A percentile compares a stretch with the other conserved stretches of the same genome.
phyloP scores from a whole-genome alignment of 176 grass and related monocot genomes.

The Triticum monococcum region DNA sequence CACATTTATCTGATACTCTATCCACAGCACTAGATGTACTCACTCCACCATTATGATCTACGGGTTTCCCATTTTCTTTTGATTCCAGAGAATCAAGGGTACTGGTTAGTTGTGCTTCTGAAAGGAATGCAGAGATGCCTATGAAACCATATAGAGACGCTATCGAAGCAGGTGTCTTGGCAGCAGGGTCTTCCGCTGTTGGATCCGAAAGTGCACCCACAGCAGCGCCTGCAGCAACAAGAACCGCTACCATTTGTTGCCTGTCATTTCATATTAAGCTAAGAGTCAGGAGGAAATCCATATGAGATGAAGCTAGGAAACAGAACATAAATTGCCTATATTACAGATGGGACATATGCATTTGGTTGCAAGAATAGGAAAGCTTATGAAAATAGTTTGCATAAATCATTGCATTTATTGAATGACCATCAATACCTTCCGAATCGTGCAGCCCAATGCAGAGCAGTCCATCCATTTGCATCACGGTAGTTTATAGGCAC shows the following conservation, averaged over 20 bases:
- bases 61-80: constrained; percentile 28
- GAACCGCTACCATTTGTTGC: constrained; percentile 64
- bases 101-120: constrained; percentile 68
- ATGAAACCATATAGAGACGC: constrained; percentile 66
- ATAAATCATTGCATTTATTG: not conserved
- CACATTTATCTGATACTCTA: constrained; percentile 59
- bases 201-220: constrained; percentile 71
- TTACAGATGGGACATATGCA: not conserved
- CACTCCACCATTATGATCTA: constrained; percentile 11
- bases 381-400: not conserved
- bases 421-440: constrained; percentile 56
- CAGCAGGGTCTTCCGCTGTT: constrained; percentile 57
- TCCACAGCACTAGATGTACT: constrained; percentile 29
- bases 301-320: constrained; percentile 3
- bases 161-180: constrained; percentile 65
- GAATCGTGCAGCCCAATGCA: constrained; percentile 93
- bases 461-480: constrained; percentile 83
- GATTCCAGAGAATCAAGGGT: constrained; percentile 65
- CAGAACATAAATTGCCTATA: constrained; percentile 1
- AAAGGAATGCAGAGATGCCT: constrained; percentile 90
- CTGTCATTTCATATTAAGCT: constrained; percentile 32
- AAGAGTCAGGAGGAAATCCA: constrained; percentile 9
- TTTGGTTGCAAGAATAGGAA: constrained; percentile 8
- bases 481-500: constrained; percentile 88
- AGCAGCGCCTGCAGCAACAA: constrained; percentile 76